These are phyloP conservation scores for Pisolithus sp. DNA, from an alignment of 768 basidiomycete species.

Conservation along the genomic window DNA sequence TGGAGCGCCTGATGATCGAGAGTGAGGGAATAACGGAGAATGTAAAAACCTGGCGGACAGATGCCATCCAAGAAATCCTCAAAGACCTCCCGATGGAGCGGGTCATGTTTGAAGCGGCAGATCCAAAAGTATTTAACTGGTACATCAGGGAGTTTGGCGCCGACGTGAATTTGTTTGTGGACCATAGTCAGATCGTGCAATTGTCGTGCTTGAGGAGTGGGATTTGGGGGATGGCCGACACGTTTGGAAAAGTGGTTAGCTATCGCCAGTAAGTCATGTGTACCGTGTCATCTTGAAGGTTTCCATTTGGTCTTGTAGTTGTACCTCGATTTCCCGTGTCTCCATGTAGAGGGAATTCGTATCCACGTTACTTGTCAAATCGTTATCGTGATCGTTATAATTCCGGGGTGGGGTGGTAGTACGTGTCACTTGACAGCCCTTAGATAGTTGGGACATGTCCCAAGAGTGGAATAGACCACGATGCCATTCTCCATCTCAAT, in stretches of 20 bases:
- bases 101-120: slow-evolving; percentile 43
- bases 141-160: slow-evolving; percentile 40
- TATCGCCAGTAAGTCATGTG: slow-evolving; percentile 20
- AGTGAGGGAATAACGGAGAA: slow-evolving; percentile 44
- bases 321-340: too few species aligned
- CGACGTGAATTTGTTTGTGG: slow-evolving; percentile 38
- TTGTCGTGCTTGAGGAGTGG: slow-evolving; percentile 38
- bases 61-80: slow-evolving; percentile 37
- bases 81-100: slow-evolving; percentile 35
- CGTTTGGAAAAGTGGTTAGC: slow-evolving; percentile 39
- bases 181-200: slow-evolving; percentile 41
- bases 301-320: too few species aligned
- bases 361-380: too few species aligned
- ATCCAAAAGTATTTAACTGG: slow-evolving; percentile 39
- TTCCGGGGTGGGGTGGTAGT: too few species aligned
- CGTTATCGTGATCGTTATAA: too few species aligned
- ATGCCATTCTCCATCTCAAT: too few species aligned
- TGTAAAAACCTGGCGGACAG: slow-evolving; percentile 35
- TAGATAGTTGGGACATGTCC: too few species aligned
- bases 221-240: slow-evolving; percentile 40
- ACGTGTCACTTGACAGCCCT: too few species aligned
- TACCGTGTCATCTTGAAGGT: background rate
- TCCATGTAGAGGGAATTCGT: too few species aligned
- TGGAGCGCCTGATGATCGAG: slow-evolving; percentile 43
- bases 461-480: too few species aligned